Base-by-base conservation (phyloP, 176 grass and related monocot genomes). In the Tuctoria greenei region DNA sequence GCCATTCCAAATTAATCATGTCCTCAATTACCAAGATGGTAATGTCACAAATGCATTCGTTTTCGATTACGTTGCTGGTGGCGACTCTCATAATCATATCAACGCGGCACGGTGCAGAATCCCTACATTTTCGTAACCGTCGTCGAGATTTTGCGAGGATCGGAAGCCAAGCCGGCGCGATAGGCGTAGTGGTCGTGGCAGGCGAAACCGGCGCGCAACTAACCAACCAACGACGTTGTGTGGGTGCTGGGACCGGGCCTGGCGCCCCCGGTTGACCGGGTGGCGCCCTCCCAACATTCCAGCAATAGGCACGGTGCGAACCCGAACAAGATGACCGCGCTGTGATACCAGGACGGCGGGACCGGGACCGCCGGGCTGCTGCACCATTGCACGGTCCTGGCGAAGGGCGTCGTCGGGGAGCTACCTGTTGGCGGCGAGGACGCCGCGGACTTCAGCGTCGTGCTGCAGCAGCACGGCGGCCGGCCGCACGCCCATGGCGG, bases 301-400 rank as follows among this genome's bases (percentile, higher is more conserved):
- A 88, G 84, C 56, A 84, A 88, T 84, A 84, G 86, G 70, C 63
- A 46, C 17, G 38, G n/a, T n/a, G n/a, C 42, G 35, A 98, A 98
- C 71, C 95, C 95, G 0, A 98, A 90, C 62, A 74, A 65, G 62
- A 43, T 82, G 61, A 80, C 86, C 18, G 87, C 81, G 37, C 89
- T 89, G 51, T 83, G 67, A 55, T 98, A 92, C 69, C 38, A 59
- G 60, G 47, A 25, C 36, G 81, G 74, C 54, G 91, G 76, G 13
- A 43, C 17, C 54, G 91, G 76, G 13, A 43, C 17, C 27, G 89
- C 79, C 24, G 12, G 15, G 71, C 68, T 94, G 55, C 3, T 39
- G 50, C 66, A 86, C 79, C 11, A 14, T 0, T 78, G 71, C 8
- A n/a, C 50, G 12, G 26, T 78, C 11, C 47, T 93, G 2, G 90